Evolutionary conservation across 2,329 filamentous ascomycete genomes (phyloP).

Genomic region (Arthrobotrys megalospora): DNA sequence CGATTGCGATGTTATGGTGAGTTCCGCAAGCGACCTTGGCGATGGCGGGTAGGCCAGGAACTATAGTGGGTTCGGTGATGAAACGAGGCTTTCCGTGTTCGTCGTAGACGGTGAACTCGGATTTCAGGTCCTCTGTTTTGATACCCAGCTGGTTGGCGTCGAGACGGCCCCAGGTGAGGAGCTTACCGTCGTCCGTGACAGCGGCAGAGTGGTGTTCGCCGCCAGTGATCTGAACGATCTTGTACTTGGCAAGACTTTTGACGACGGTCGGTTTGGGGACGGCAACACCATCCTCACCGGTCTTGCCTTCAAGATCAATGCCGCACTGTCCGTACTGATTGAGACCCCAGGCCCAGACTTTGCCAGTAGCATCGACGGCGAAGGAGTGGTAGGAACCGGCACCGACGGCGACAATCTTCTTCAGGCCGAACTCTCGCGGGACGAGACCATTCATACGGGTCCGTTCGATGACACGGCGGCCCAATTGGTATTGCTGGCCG

Average conservation of each 20-base stretch:
- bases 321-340: constrained; percentile 90
- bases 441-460: constrained; percentile 72
- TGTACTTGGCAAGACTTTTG: constrained; percentile 74
- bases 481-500: constrained; percentile 79
- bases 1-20: constrained; percentile 81
- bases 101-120: constrained; percentile 76
- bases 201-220: constrained; percentile 83
- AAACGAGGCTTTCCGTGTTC: constrained; percentile 78
- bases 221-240: constrained; percentile 79
- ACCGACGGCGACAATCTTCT: constrained; percentile 74
- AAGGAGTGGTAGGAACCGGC: constrained; percentile 88
- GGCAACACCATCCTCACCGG: constrained; percentile 78
- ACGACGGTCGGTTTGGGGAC: constrained; percentile 81
- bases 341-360: constrained; percentile 85
- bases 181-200: constrained; percentile 73
- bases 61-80: constrained; percentile 75
- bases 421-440: constrained; percentile 74
- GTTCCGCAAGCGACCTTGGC: constrained; percentile 75
- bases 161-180: constrained; percentile 75
- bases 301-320: constrained; percentile 71
- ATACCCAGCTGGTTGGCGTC: constrained; percentile 74
- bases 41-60: constrained; percentile 74
- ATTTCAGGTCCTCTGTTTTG: constrained; percentile 72
- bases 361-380: constrained; percentile 77
- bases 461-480: constrained; percentile 75